Evolutionary conservation across 345 rosid species (phyloP).

Genomic region (Conringia planisiliqua): DNA sequence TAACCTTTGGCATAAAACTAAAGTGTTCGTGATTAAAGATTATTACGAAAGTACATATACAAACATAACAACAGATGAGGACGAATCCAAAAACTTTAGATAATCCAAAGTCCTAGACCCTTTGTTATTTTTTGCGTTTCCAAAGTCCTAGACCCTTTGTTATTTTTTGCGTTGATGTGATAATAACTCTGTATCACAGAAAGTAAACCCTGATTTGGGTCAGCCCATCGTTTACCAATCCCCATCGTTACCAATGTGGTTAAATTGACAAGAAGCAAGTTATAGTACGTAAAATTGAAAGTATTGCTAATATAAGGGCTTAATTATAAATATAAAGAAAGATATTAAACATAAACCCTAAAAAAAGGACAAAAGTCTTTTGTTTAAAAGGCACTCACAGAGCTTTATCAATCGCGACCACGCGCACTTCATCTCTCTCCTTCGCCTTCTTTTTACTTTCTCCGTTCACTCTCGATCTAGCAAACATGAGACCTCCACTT

Average conservation of each 20-base stretch:
- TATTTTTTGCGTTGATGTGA: too few relatives aligned
- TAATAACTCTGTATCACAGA: too few relatives aligned
- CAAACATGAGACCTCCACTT: conserved; percentile 22
- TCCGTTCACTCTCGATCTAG: background rate
- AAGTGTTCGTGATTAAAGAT: too few relatives aligned
- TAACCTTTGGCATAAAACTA: too few relatives aligned
- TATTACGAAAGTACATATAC: too few relatives aligned
- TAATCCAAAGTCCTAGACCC: too few relatives aligned
- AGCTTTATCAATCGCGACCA: background rate
- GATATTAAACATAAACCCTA: background rate
- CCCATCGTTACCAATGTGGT: background rate
- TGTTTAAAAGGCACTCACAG: background rate
- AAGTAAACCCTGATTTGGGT: too few relatives aligned
- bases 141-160: too few relatives aligned
- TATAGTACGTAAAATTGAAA: background rate
- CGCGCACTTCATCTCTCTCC: background rate
- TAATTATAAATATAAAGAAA: background rate
- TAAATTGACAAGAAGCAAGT: background rate
- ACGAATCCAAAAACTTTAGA: too few relatives aligned
- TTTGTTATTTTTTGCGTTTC: too few relatives aligned
- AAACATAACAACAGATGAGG: too few relatives aligned
- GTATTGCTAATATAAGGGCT: background rate
- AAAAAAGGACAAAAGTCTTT: background rate
- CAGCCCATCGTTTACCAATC: too few relatives aligned
- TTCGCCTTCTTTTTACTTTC: background rate